phyloP scores from a whole-genome alignment of 768 basidiomycete species.

The Leccinellum albellum region DNA sequence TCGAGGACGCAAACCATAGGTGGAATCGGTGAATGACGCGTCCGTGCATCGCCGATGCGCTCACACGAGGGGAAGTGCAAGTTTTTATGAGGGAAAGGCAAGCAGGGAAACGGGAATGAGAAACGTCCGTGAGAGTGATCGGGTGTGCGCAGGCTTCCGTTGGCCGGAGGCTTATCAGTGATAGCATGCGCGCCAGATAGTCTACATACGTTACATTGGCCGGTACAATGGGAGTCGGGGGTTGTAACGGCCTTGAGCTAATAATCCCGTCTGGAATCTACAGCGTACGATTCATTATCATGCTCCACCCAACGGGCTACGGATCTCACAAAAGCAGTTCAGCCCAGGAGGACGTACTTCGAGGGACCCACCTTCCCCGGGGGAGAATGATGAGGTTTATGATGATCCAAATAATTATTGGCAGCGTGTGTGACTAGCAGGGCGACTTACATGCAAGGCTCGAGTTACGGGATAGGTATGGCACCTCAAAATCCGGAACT shows the following conservation, averaged over 20 bases:
- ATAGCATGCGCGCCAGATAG: slow-evolving; percentile 48
- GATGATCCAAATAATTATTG: slow-evolving; percentile 73
- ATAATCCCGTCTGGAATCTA: background rate
- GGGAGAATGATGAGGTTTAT: slow-evolving; percentile 86
- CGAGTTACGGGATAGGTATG: slow-evolving; percentile 26
- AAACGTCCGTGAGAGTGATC: slow-evolving; percentile 62
- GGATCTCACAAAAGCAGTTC: slow-evolving; percentile 75
- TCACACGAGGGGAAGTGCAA: slow-evolving; percentile 86
- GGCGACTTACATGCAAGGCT: background rate
- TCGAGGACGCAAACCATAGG: slow-evolving; percentile 50
- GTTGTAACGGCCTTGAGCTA: background rate
- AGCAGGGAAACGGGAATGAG: slow-evolving; percentile 70
- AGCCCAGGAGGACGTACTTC: slow-evolving; percentile 91
- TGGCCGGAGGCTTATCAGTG: background rate
- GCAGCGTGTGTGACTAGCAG: slow-evolving; percentile 44
- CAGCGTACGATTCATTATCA: slow-evolving; percentile 35
- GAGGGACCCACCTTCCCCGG: slow-evolving; percentile 83
- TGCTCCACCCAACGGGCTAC: slow-evolving; percentile 89
- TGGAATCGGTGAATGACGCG: slow-evolving; percentile 53
- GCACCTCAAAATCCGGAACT: too few species aligned
- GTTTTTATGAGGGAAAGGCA: slow-evolving; percentile 72
- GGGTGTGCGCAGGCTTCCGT: slow-evolving; percentile 41
- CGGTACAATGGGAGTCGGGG: slow-evolving; percentile 35
- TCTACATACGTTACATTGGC: slow-evolving; percentile 91
- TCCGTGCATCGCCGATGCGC: slow-evolving; percentile 87